phyloP scores from a whole-genome alignment of 768 basidiomycete genomes.

The Lentinula raphanica region DNA sequence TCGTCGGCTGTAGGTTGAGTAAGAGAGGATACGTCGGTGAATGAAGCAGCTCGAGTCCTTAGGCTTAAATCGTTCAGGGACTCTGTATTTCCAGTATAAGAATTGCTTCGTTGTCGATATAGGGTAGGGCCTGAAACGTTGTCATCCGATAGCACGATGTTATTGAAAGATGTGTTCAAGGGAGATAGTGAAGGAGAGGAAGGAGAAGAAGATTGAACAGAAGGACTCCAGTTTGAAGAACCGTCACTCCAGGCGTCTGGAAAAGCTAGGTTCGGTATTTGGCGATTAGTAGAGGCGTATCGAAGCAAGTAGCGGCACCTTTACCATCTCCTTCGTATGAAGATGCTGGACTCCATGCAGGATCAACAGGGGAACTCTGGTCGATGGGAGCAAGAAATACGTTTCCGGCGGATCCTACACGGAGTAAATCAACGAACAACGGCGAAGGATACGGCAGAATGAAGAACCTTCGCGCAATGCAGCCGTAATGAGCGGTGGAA shows the following conservation, averaged over 20 bases:
- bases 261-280: neutral
- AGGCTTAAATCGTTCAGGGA: neutral
- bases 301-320: neutral
- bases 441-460: neutral
- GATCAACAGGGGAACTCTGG: slow-evolving; percentile 2
- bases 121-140: neutral
- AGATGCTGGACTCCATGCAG: slow-evolving; percentile 1
- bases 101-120: slow-evolving; percentile 2
- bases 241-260: slow-evolving; percentile 3
- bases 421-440: neutral
- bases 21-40: neutral
- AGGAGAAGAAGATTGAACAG: slow-evolving; percentile 5
- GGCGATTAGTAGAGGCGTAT: neutral
- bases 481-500: neutral
- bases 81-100: neutral
- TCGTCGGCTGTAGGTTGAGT: neutral
- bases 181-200: slow-evolving; percentile 6
- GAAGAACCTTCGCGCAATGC: neutral
- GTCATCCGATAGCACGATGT: neutral
- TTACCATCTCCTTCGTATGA: slow-evolving; percentile 5
- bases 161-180: neutral
- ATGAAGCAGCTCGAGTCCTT: neutral
- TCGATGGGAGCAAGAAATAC: slow-evolving; percentile 4
- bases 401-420: slow-evolving; percentile 4
- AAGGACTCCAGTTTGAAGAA: slow-evolving; percentile 5